A percentile compares a stretch with the other conserved stretches of the same genome.
Evolutionary conservation across 2,329 filamentous ascomycete genomes (phyloP).

Genomic region (Colletotrichum camelliae): DNA sequence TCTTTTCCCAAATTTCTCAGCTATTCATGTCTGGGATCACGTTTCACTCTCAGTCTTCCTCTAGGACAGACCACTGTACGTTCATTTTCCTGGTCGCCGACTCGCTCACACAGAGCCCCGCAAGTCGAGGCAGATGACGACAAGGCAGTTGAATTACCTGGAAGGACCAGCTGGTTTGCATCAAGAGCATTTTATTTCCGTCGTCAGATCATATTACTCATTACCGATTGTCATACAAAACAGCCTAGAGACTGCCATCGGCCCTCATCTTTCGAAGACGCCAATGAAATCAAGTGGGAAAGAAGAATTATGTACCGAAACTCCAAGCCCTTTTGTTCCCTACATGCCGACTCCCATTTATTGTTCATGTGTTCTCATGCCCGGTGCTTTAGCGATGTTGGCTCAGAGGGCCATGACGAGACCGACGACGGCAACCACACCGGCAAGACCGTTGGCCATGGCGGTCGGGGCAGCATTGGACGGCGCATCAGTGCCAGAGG

Average conservation of each 20-base stretch:
- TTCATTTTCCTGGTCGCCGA: neutral
- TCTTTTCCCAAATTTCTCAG: neutral
- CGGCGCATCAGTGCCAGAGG: constrained; percentile 6
- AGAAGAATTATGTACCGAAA: neutral
- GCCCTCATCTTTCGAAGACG: neutral
- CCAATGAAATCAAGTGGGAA: neutral
- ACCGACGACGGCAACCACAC: constrained; percentile 1
- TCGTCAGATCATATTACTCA: neutral
- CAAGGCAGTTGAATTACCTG: neutral
- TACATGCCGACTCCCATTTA: neutral
- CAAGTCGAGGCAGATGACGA: neutral
- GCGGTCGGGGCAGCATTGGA: neutral
- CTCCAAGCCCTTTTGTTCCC: neutral
- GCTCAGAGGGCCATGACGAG: constrained; percentile 2
- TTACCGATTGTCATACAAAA: neutral
- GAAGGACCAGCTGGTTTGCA: neutral
- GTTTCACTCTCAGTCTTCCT: neutral
- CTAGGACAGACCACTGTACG: neutral
- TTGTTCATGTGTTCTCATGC: neutral
- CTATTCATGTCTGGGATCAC: neutral
- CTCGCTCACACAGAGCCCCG: neutral
- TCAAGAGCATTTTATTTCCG: neutral
- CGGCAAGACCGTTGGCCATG: neutral
- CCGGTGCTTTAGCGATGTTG: neutral
- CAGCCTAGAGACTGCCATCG: neutral